Evolutionary conservation across 805 yeast genomes (phyloP).

Genomic region (Cyberlindnera mycetangii): DNA sequence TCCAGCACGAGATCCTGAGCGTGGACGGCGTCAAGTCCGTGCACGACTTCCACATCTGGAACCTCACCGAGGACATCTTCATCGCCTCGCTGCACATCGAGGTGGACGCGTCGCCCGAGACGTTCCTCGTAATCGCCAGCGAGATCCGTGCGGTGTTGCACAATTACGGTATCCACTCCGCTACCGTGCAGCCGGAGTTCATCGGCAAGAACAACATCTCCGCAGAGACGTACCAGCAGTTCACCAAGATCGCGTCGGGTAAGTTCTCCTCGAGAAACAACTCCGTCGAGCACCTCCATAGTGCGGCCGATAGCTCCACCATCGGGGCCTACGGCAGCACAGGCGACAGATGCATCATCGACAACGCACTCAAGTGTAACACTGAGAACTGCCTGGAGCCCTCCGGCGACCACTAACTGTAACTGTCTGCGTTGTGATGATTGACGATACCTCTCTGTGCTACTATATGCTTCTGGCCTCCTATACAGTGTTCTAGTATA

Average conservation of each 20-base stretch:
- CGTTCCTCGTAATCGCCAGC: slow-evolving; percentile 67
- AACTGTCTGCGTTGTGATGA: neutral
- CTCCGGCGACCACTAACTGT: neutral
- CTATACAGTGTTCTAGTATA: too few relatives aligned
- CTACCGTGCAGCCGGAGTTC: slow-evolving; percentile 96
- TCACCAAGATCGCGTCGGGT: slow-evolving; percentile 34
- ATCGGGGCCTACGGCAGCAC: slow-evolving; percentile 33
- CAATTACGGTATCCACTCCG: slow-evolving; percentile 83
- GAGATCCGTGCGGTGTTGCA: slow-evolving; percentile 78
- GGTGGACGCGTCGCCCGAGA: slow-evolving; percentile 58
- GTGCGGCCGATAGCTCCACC: slow-evolving; percentile 3
- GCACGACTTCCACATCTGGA: slow-evolving; percentile 97
- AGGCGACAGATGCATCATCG: slow-evolving; percentile 44
- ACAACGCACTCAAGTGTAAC: slow-evolving; percentile 51
- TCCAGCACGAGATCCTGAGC: slow-evolving; percentile 62
- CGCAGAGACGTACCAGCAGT: slow-evolving; percentile 32
- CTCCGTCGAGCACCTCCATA: slow-evolving; percentile 14
- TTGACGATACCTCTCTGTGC: neutral
- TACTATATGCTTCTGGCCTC: too few relatives aligned
- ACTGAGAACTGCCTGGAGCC: slow-evolving; percentile 39
- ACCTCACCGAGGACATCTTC: slow-evolving; percentile 78
- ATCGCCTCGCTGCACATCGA: slow-evolving; percentile 91
- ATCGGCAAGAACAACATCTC: slow-evolving; percentile 30
- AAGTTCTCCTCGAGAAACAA: slow-evolving; percentile 24
- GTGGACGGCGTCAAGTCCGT: slow-evolving; percentile 77